Conservation (phyloP, 2,329 filamentous ascomycete species). For the Colletotrichum sp. region DNA sequence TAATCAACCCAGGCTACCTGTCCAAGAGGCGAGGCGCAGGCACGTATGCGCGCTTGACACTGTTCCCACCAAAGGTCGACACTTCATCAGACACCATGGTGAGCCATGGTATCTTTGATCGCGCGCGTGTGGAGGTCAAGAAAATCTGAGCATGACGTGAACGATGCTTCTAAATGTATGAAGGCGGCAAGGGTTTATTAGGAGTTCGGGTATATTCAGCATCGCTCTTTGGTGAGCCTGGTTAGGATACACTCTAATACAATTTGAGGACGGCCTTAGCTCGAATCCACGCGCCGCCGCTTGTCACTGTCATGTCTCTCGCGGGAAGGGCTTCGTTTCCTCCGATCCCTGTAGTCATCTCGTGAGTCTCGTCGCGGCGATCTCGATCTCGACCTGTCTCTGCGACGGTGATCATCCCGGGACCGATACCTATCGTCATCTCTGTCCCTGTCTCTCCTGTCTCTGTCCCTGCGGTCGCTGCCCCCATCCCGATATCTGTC, state of each 20-base stretch:
- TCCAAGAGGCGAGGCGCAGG: slow-evolving; percentile 86
- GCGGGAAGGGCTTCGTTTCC: slow-evolving; percentile 63
- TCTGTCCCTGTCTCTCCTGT: slow-evolving; percentile 25
- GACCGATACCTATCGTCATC: slow-evolving; percentile 34
- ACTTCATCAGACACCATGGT: slow-evolving; percentile 65
- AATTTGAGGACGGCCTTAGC: slow-evolving; percentile 23
- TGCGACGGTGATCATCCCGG: slow-evolving; percentile 36
- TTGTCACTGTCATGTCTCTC: slow-evolving; percentile 65
- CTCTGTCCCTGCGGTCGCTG: slow-evolving; percentile 27
- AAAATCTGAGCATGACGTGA: slow-evolving; percentile 59
- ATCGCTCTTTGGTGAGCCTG: neutral
- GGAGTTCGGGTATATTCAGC: slow-evolving; percentile 24
- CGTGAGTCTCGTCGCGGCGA: slow-evolving; percentile 53
- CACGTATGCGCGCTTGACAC: slow-evolving; percentile 80
- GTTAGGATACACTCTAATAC: slow-evolving; percentile 14
- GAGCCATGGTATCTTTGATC: slow-evolving; percentile 78
- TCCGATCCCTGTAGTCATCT: slow-evolving; percentile 50
- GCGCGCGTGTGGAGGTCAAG: slow-evolving; percentile 86
- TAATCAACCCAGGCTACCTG: slow-evolving; percentile 88
- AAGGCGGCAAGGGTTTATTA: neutral
- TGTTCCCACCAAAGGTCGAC: slow-evolving; percentile 69
- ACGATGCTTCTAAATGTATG: neutral
- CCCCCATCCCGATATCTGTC: slow-evolving; percentile 42
- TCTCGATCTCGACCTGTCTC: slow-evolving; percentile 51
- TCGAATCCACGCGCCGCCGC: slow-evolving; percentile 56